Base-by-base conservation (phyloP, 306 rosid species). In the Elaeagnus macrophylla region DNA sequence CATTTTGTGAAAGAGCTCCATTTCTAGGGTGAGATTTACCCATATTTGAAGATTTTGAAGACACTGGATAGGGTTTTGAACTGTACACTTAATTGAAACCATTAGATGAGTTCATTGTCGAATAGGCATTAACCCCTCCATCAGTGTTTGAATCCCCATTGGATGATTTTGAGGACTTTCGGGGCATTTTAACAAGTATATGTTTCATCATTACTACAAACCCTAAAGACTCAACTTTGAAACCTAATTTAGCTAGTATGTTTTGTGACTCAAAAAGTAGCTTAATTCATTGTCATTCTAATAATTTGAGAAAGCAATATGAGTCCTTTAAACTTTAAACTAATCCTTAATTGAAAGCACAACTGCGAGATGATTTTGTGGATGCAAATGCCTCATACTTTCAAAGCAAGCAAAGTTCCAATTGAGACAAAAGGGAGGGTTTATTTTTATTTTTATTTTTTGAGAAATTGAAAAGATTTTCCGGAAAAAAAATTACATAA, bases 181-280 rank as follows among this genome's bases (percentile, higher is more conserved):
- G 77, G 40, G 88, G 83, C 42, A 75, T 65, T 71, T 78, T 74
- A 60, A 75, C 69, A 12, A 75, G 57, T 49, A 78, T 75, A 46
- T 78, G 77, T 73, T 78, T 82, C 53, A 82, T 78, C 89, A 82
- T 78, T 67, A 78, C 75, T 69, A 70, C 72, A 72, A 41, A 37
- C 61, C 53, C 61, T 62, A 47, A 57, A 61, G 13, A 11, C 42
- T 43, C 25, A 37, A 50, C 10, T 42, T 49, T 42, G 20, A 54
- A 10, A 39, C 53, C 37, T 10, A 18, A 53, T 15, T 61, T 48
- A 13, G 47, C 54, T 19, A 43, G 38, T 51, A 57, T 60, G 67
- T 38, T 51, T 51, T 54, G 36, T 65, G 37, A 51, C 48, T 53
- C 46, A 17, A 16, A 47, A 51, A 41, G 59, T 18, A 9, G 59